phyloP scores from a whole-genome alignment of 257 asterid species.

The Asclepias syriaca region DNA sequence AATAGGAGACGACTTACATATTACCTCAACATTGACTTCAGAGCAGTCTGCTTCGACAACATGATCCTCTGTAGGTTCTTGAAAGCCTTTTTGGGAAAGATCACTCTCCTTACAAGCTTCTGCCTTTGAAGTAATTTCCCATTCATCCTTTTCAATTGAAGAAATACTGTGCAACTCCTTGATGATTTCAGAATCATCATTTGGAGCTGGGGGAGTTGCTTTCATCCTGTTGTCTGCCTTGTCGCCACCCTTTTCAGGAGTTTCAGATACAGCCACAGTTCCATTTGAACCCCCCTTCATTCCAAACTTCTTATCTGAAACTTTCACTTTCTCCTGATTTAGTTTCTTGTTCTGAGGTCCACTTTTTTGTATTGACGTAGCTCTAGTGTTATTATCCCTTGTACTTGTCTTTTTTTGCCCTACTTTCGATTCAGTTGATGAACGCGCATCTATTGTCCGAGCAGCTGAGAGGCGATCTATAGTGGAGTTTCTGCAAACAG shows the following conservation, averaged over 20 bases:
- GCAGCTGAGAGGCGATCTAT: constrained; percentile 66
- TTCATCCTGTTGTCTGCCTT: constrained; percentile 12
- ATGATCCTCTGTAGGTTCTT: constrained; percentile 13
- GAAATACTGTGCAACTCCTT: constrained; percentile 38
- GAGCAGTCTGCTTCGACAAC: constrained; percentile 18
- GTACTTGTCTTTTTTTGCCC: constrained; percentile 32
- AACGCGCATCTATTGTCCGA: constrained; percentile 32
- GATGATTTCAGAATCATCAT: constrained; percentile 27
- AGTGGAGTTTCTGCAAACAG: constrained; percentile 53
- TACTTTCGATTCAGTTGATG: constrained; percentile 34
- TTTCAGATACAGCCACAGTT: constrained; percentile 21
- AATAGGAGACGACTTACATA: constrained; percentile 4
- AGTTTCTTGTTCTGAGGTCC: constrained; percentile 28
- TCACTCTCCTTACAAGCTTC: constrained; percentile 14
- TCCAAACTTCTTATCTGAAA: constrained; percentile 27
- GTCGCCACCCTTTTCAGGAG: constrained; percentile 16
- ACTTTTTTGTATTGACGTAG: constrained; percentile 12
- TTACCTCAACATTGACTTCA: constrained; percentile 8
- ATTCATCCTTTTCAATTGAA: constrained; percentile 37
- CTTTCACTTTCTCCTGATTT: constrained; percentile 24
- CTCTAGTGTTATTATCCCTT: constrained; percentile 20
- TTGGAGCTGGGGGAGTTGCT: constrained; percentile 9
- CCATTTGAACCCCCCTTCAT: constrained; percentile 22
- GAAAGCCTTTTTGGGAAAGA: constrained; percentile 15
- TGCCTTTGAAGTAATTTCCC: constrained; percentile 14